A percentile compares a stretch with the other conserved stretches of the same genome.
phyloP scores from a whole-genome alignment of 495 filamentous ascomycete genomes.

The Aspergillus nanangensis region DNA sequence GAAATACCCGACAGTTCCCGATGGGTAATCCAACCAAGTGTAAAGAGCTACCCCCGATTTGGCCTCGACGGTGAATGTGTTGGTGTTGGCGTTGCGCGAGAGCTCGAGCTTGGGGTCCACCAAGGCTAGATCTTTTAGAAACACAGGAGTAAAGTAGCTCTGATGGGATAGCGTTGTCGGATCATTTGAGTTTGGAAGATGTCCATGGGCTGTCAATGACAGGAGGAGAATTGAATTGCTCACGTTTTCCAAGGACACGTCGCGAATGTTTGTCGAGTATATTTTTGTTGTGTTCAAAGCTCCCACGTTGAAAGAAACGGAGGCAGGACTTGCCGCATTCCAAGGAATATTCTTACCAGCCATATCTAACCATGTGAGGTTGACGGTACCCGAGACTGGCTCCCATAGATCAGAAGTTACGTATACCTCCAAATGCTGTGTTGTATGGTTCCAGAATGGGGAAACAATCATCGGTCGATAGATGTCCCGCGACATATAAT shows the following conservation, averaged over 20 bases:
- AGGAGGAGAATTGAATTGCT: conserved; percentile 51
- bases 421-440: conserved; percentile 52
- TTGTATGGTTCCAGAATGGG: conserved; percentile 55
- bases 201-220: conserved; percentile 49
- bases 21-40: conserved; percentile 62
- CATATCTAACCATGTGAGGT: conserved; percentile 35
- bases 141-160: conserved; percentile 51
- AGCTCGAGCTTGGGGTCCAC: conserved; percentile 52
- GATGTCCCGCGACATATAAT: conserved; percentile 56
- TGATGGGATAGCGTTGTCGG: conserved; percentile 48
- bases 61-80: conserved; percentile 53
- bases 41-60: conserved; percentile 56
- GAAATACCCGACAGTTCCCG: conserved; percentile 55
- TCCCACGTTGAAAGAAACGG: conserved; percentile 48
- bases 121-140: conserved; percentile 47
- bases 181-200: conserved; percentile 46
- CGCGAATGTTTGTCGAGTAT: conserved; percentile 35
- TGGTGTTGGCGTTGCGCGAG: conserved; percentile 26
- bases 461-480: conserved; percentile 58
- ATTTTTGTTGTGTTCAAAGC: conserved; percentile 58
- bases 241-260: conserved; percentile 29
- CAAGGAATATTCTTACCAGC: conserved; percentile 29
- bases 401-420: conserved; percentile 49
- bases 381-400: conserved; percentile 25
- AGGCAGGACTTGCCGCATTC: conserved; percentile 27